Base-by-base conservation (phyloP, 2,329 filamentous ascomycete genomes). In the Aspergillus brasiliensis region DNA sequence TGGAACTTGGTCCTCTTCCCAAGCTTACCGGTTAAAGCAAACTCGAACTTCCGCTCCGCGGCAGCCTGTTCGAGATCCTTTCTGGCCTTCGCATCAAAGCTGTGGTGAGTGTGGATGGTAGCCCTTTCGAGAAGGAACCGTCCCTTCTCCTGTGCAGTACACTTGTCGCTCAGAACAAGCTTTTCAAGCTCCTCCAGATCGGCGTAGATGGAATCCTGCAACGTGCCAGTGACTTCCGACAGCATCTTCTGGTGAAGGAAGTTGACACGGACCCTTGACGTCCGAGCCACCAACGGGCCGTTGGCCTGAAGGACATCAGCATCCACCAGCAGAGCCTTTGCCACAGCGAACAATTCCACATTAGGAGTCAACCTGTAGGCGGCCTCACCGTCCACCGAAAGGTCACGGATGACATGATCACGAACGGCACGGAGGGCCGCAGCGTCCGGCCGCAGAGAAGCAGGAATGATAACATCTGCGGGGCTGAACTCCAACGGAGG, bases 311-410 rank as follows among this genome's bases (percentile, higher is more conserved):
- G 72, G 31, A 83, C 77, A 7, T 73, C 73, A 13, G 77, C 78
- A 69, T 80, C 81, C 11, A 80, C 85, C 60, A 87, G 71, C 8
- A 86, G 75, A 44, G 83, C 82, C 70, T 89, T 84, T 27, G 93
- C 91, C 6, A 97, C 80, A 64, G 87, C 88, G 63, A 98, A 90
- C 1, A 98, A 83, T 72, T 97, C 92, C 13, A 97, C 82, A 65
- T 90, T 85, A 0, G 93, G 92, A 19, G 92, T 92, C 59, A 96
- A 83, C 51, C 88, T 86, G 75, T 98, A 99, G 0, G 91, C 89
- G 0, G 91, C 89, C 48, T 96, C 89, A 10, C 95, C 95, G 73
- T 99, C 95, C 0, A 92, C 83, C 23, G 88, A 86, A 8, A 98
- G 82, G 15, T 85, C 85, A 2, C 78, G 77, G n/a, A 96, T 80